phyloP scores from a whole-genome alignment of 2,329 filamentous ascomycete species.

The Penicillium paneum region DNA sequence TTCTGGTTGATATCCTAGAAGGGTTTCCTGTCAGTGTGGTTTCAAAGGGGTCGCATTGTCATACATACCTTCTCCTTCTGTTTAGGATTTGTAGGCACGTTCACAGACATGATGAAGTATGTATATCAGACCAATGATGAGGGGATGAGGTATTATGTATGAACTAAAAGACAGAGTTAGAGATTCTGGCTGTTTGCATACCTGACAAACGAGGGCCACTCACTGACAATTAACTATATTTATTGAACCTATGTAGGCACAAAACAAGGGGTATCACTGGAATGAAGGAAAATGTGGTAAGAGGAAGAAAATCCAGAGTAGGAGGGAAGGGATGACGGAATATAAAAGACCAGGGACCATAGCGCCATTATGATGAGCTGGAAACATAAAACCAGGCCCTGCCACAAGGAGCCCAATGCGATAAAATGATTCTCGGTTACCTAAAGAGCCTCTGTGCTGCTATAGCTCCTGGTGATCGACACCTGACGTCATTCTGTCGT shows the following conservation, averaged over 20 bases:
- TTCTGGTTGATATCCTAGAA: constrained; percentile 76
- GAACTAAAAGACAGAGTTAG: constrained; percentile 9
- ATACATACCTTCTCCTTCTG: constrained; percentile 65
- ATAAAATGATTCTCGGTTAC: background rate
- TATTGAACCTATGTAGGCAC: constrained; percentile 5
- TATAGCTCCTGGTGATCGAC: constrained; percentile 1
- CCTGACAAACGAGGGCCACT: constrained; percentile 12
- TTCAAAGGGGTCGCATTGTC: background rate
- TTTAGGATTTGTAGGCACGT: constrained; percentile 69
- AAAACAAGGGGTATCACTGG: constrained; percentile 25
- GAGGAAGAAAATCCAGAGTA: background rate
- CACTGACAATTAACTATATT: constrained; percentile 21
- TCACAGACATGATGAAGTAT: constrained; percentile 52
- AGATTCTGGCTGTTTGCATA: constrained; percentile 7
- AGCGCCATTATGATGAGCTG: constrained; percentile 8
- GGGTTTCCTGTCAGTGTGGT: constrained; percentile 10
- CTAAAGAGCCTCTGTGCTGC: background rate
- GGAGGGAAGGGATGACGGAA: constrained; percentile 8
- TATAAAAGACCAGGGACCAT: constrained; percentile 12
- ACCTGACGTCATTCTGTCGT: constrained; percentile 9
- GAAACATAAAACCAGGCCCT: background rate
- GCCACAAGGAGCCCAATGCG: background rate
- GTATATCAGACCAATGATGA: background rate
- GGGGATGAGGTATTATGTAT: constrained; percentile 9
- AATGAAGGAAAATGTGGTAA: constrained; percentile 21